Base-by-base conservation (phyloP, 2,329 filamentous ascomycete genomes). In the Aspergillus bombycis region DNA sequence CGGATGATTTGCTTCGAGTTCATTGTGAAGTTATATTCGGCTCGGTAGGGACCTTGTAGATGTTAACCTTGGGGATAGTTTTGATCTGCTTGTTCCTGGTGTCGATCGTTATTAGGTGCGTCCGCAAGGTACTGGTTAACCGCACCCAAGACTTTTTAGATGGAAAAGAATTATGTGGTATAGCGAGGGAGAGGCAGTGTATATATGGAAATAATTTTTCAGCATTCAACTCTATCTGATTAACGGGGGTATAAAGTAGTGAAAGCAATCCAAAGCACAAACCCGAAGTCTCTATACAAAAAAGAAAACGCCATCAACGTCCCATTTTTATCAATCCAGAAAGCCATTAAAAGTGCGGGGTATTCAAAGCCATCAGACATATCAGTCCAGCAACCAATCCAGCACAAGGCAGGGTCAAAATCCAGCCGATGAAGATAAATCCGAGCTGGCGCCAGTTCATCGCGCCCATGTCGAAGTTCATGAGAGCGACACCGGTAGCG, bases 381-480 rank as follows among this genome's bases (percentile, higher is more conserved):
- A 81, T 56, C 36, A 81, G 57, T 0, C 80, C 80, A 16, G 76
- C 68, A 21, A 80, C 72, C 56, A 81, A 65, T 48, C 80, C 81
- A 30, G 81, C 80, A 61, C 63, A 70, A 52, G 81, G 81, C 10
- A 83, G 69, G 1, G 81, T 83, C 52, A 82, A 67, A 38, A 83
- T 70, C 81, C 81, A 82, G 11, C 79, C 80, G 21, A 73, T 70
- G 63, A 81, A 80, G 54, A 83, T 82, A 68, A 75, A 81, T 1
- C 67, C 74, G 14, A 82, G 61, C 68, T 81, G 79, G 50, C 75
- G 72, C 80, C 80, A 83, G 61, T 83, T 83, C 62, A 83, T 76
- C 1, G 79, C 78, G 16, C 76, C 71, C 16, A 77, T 54, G 64
- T 77, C 74, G 41, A 71, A 74, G 58, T 78, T 78, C 72, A 77